Conservation (phyloP, 2,329 filamentous ascomycete genomes). For the Spiromastix sp. region DNA sequence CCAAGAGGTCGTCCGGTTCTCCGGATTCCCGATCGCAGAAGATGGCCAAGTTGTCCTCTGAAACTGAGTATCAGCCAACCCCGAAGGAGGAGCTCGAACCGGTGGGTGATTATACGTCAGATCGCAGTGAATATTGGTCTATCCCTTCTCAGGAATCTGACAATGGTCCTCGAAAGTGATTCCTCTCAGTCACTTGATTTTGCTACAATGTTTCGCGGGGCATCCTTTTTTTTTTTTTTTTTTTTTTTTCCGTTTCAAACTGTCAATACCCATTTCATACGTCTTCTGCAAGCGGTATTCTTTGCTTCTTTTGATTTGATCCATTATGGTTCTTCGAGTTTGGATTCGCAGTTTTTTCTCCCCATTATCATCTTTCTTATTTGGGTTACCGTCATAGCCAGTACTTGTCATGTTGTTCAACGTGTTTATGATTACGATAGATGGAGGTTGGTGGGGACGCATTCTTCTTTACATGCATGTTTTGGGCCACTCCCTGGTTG, state of each 20-base stretch:
- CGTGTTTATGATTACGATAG: too few relatives aligned
- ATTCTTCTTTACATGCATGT: too few relatives aligned
- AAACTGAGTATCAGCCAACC: slow-evolving; percentile 19
- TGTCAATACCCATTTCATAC: slow-evolving; percentile 1
- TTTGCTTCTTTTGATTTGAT: too few relatives aligned
- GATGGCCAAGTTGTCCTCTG: slow-evolving; percentile 10
- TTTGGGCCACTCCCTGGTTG: neutral
- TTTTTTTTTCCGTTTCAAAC: slow-evolving; percentile 1
- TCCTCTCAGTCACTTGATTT: slow-evolving; percentile 16
- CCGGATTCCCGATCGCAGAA: slow-evolving; percentile 7
- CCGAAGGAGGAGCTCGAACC: slow-evolving; percentile 28
- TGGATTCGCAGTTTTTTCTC: too few relatives aligned
- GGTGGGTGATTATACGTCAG: slow-evolving; percentile 10
- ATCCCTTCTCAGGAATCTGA: slow-evolving; percentile 21
- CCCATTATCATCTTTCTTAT: too few relatives aligned
- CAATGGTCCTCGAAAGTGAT: too few relatives aligned
- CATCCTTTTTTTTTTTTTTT: neutral
- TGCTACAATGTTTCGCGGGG: too few relatives aligned
- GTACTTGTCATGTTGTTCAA: too few relatives aligned
- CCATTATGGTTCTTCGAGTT: too few relatives aligned
- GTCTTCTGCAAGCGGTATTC: too few relatives aligned
- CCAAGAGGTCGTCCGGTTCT: slow-evolving; percentile 7
- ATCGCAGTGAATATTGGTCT: slow-evolving; percentile 19
- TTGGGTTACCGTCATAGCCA: too few relatives aligned
- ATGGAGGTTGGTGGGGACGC: too few relatives aligned